Evolutionary conservation across 345 rosid genomes (phyloP).

Genomic region (Populus simonii): DNA sequence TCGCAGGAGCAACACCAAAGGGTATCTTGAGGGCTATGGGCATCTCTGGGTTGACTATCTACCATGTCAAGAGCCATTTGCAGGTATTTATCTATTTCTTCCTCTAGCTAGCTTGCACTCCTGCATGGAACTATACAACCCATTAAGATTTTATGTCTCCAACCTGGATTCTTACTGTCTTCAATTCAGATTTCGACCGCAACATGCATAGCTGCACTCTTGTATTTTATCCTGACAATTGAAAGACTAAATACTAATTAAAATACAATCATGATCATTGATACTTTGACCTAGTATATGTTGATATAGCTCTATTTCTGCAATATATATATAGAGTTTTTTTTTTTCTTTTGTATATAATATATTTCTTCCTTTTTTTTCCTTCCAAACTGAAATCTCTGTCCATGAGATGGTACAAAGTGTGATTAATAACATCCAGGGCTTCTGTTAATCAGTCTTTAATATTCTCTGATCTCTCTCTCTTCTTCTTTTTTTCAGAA

Average conservation of each 20-base stretch:
- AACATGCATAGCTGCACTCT: neutral
- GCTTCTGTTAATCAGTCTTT: neutral
- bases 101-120: neutral
- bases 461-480: neutral
- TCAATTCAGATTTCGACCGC: neutral
- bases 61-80: slow-evolving; percentile 72
- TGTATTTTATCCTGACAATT: neutral
- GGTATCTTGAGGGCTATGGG: slow-evolving; percentile 59
- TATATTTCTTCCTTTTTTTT: neutral
- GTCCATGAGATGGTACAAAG: neutral
- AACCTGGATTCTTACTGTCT: neutral
- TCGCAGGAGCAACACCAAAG: slow-evolving; percentile 62
- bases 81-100: slow-evolving; percentile 39
- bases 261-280: neutral
- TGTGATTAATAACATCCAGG: neutral
- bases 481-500: slow-evolving; percentile 34
- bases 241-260: neutral
- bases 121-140: neutral
- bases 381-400: neutral
- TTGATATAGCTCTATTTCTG: neutral
- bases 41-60: slow-evolving; percentile 48
- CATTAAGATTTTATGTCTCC: neutral
- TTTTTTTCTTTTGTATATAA: neutral
- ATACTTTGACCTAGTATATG: neutral
- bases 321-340: too few relatives aligned